Evolutionary conservation across 208 protist species (phyloP), one percentile per base, ranked within the genome.

Genomic region (Acanthamoeba triangularis): DNA sequence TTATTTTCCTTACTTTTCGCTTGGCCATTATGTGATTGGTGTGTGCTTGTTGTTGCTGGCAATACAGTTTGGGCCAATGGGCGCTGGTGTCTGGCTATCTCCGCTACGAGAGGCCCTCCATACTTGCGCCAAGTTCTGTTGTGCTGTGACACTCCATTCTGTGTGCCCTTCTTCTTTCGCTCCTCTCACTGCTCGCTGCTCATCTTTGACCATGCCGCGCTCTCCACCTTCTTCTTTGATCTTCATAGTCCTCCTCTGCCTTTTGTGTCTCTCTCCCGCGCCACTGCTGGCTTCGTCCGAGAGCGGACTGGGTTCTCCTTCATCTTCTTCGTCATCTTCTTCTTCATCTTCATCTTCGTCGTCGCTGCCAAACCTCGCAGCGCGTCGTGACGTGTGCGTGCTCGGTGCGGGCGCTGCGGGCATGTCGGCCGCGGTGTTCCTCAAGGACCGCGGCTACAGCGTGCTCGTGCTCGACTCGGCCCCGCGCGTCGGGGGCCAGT

Each of bases 361-460:
- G n/a, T n/a, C n/a, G n/a, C n/a, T n/a, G n/a, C 49, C 49, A 11
- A 52, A 52, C 49, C 49, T 84, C 11, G 3, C 23, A 2, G 84
- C 13, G 23, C 28, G 33, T 28, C n/a, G 84, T 7, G 84, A 91
- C 84, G 84, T 91, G 14, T 91, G 84, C 23, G 37, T 91, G 10
- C 61, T 91, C 35, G 84, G 84, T 3, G 84, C 84, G 20, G 84
- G 84, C 10, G 84, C 84, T 33, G 52, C 84, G 23, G 84, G 84
- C 23, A 69, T 91, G 84, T 91, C 84, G 8, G 84, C 84, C 37
- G 84, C 84, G 10, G 84, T 91, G n/a, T 91, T 91, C 41, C 52
- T 91, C 8, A 91, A 91, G 54, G 84, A 91, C 61, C 23, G 23
- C 2, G 84, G 84, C 23, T 69, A 69, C 54, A 91, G 84, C 56